Evolutionary conservation across 768 basidiomycete species (phyloP).

Genomic region (Brasilioporus rufonigricans): DNA sequence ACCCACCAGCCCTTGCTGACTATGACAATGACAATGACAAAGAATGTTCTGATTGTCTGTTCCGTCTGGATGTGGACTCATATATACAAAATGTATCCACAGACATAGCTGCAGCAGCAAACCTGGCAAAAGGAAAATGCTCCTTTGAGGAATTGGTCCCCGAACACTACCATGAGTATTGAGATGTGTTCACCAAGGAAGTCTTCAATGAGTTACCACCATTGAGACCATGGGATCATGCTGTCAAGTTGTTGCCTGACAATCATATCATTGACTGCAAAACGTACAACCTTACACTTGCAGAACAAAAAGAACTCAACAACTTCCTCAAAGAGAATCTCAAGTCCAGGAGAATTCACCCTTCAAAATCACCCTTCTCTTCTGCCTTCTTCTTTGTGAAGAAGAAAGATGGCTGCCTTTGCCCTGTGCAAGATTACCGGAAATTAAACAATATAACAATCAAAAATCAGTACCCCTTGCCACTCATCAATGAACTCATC

Average conservation of each 20-base stretch:
- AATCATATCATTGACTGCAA: neutral
- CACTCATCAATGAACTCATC: constrained; percentile 15
- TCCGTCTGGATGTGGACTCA: no score
- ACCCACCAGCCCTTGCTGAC: no score
- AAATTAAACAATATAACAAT: neutral
- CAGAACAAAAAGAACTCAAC: neutral
- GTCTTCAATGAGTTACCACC: neutral
- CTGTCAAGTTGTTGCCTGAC: neutral
- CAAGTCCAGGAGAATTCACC: neutral
- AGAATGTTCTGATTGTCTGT: no score
- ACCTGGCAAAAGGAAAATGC: neutral
- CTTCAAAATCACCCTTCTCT: neutral
- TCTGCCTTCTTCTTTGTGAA: neutral
- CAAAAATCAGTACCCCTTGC: neutral
- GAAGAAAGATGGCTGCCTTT: neutral
- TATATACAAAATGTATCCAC: no score
- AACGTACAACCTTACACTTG: neutral
- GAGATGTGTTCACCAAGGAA: neutral
- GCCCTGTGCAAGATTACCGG: neutral
- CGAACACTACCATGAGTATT: neutral
- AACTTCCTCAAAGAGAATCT: neutral
- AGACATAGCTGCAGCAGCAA: no score
- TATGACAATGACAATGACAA: no score
- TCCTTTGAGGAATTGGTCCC: neutral
- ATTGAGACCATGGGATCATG: neutral